phyloP scores from a whole-genome alignment of 2,329 filamentous ascomycete species.

The Penicillium capsulatum region DNA sequence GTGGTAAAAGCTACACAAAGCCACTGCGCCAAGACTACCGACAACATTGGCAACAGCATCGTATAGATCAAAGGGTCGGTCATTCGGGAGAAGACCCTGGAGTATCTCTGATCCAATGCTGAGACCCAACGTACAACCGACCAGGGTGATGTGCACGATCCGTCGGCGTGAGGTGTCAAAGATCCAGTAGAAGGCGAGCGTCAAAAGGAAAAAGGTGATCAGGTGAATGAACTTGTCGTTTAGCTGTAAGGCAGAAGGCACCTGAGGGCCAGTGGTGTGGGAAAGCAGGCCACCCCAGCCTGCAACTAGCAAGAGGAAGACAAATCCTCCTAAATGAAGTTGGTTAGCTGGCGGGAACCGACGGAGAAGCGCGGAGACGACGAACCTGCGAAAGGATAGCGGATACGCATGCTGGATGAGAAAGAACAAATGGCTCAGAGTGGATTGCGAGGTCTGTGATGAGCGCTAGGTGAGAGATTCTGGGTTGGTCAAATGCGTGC shows the following conservation, averaged over 20 bases:
- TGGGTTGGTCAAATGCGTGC: neutral
- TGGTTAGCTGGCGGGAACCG: slow-evolving; percentile 15
- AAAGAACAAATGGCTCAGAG: too few species aligned
- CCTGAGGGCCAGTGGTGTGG: slow-evolving; percentile 35
- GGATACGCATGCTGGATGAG: slow-evolving; percentile 67
- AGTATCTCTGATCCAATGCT: slow-evolving; percentile 57
- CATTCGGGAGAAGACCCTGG: slow-evolving; percentile 64
- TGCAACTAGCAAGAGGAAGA: slow-evolving; percentile 65
- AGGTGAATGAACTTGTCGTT: slow-evolving; percentile 91
- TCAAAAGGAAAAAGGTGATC: slow-evolving; percentile 84
- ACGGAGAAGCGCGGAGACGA: slow-evolving; percentile 16
- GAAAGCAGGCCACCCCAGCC: slow-evolving; percentile 75
- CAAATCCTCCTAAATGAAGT: slow-evolving; percentile 57
- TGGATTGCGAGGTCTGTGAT: too few species aligned
- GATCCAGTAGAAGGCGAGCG: slow-evolving; percentile 88
- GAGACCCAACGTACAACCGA: slow-evolving; percentile 66
- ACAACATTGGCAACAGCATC: slow-evolving; percentile 85
- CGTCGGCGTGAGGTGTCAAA: slow-evolving; percentile 85
- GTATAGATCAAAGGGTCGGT: slow-evolving; percentile 68
- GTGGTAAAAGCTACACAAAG: slow-evolving; percentile 85
- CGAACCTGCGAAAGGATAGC: slow-evolving; percentile 82
- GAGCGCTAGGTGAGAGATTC: neutral
- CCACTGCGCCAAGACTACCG: slow-evolving; percentile 68
- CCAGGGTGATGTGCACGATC: slow-evolving; percentile 74
- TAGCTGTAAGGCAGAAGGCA: slow-evolving; percentile 52